phyloP scores from a whole-genome alignment of 768 basidiomycete species.

The Pleurotus tuber-regium region DNA sequence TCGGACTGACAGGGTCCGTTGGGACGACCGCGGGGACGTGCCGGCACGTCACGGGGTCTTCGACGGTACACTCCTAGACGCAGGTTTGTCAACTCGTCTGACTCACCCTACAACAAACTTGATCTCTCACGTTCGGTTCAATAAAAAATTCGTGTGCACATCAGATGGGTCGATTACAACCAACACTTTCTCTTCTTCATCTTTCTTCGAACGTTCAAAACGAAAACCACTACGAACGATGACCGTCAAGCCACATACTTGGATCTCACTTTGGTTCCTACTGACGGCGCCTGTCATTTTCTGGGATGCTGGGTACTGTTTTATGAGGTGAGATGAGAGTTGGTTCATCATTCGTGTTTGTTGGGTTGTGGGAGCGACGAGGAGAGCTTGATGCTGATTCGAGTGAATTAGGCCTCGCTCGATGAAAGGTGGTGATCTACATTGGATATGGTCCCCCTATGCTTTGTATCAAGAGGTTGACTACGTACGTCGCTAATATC shows the following conservation, averaged over 20 bases:
- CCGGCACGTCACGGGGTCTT: neutral
- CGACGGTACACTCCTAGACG: neutral
- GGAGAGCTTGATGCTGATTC: too few relatives aligned
- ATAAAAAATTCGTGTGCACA: too few relatives aligned
- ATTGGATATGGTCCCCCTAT: conserved; percentile 92
- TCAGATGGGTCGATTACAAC: too few relatives aligned
- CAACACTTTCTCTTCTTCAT: neutral
- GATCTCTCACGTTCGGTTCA: conserved; percentile 4
- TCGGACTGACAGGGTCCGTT: too few relatives aligned
- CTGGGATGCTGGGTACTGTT: conserved; percentile 84
- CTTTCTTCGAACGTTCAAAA: neutral
- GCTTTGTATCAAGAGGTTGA: conserved; percentile 65
- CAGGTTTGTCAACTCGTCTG: too few relatives aligned
- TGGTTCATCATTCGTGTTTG: conserved; percentile 3
- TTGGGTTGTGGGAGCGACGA: too few relatives aligned
- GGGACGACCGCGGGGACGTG: too few relatives aligned
- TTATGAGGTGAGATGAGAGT: conserved; percentile 70
- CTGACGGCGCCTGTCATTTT: conserved; percentile 60
- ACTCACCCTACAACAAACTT: too few relatives aligned
- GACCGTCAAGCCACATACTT: conserved; percentile 50
- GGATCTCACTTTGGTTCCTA: conserved; percentile 70
- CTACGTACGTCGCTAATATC: conserved; percentile 23
- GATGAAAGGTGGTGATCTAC: conserved; percentile 84
- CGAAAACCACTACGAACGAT: conserved; percentile 23
- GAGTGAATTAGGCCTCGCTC: conserved; percentile 66